Percentiles rank a stretch among this genome's conserved stretches.
Evolutionary conservation across 2,329 filamentous ascomycete genomes (phyloP).

Genomic region (Fonsecaea monophora): DNA sequence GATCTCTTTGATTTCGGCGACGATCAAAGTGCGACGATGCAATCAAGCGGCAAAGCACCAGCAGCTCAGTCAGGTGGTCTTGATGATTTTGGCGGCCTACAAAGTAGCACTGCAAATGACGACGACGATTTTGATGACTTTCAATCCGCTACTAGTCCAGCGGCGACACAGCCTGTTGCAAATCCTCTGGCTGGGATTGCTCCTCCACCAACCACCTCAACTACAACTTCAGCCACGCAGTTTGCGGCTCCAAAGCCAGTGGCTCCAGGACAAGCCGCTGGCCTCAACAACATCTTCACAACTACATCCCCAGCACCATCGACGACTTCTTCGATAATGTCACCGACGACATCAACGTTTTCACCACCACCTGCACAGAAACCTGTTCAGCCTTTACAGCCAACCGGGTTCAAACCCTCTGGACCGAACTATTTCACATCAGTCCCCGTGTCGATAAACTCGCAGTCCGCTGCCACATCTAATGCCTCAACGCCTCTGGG

Average conservation of each 20-base stretch:
- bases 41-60: constrained; percentile 53
- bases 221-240: constrained; percentile 63
- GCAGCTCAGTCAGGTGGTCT: constrained; percentile 51
- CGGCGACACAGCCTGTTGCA: constrained; percentile 46
- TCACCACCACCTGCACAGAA: constrained; percentile 50
- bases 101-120: constrained; percentile 57
- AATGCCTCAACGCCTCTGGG: constrained; percentile 39
- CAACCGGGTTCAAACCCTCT: constrained; percentile 68
- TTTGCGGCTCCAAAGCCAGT: constrained; percentile 85
- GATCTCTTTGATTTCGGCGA: constrained; percentile 91
- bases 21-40: constrained; percentile 63
- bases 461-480: constrained; percentile 41
- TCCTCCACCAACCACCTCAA: constrained; percentile 56
- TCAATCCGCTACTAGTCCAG: constrained; percentile 77
- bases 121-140: constrained; percentile 98
- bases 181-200: constrained; percentile 51
- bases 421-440: constrained; percentile 96
- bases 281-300: constrained; percentile 82
- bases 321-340: constrained; percentile 63
- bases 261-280: constrained; percentile 79
- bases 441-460: constrained; percentile 53
- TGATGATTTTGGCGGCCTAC: constrained; percentile 52
- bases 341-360: constrained; percentile 62
- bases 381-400: constrained; percentile 58
- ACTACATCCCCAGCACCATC: constrained; percentile 58